Conservation (phyloP, 257 asterid species). For the Knoxia roxburghii region DNA sequence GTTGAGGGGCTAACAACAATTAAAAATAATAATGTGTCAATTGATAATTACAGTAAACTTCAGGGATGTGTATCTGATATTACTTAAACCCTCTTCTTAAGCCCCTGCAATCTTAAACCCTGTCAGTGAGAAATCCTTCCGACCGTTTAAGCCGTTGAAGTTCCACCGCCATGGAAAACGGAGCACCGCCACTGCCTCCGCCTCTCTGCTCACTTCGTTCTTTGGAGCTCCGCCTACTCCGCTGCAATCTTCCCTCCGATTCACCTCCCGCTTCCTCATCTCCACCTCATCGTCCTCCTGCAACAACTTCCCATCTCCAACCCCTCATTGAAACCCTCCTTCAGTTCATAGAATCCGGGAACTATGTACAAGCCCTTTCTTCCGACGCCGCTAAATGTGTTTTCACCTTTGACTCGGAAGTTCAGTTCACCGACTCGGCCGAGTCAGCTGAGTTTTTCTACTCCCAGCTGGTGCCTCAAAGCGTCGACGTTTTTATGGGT, state of each 20-base stretch:
- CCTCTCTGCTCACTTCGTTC: constrained; percentile 29
- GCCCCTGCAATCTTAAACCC: no score
- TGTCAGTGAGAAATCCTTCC: background rate
- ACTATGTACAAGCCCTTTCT: constrained; percentile 49
- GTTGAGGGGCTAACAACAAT: background rate
- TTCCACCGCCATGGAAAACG: constrained; percentile 13
- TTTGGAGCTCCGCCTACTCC: constrained; percentile 89
- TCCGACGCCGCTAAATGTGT: constrained; percentile 43
- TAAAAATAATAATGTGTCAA: background rate
- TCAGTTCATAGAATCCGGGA: constrained; percentile 61
- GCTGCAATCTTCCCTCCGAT: constrained; percentile 58
- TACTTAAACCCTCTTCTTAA: background rate
- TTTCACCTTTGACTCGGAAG: constrained; percentile 31
- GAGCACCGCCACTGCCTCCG: constrained; percentile 2
- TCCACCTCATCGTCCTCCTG: constrained; percentile 19
- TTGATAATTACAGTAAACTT: no score
- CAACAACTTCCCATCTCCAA: constrained; percentile 21
- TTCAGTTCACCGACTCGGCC: constrained; percentile 20
- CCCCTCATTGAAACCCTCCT: constrained; percentile 41
- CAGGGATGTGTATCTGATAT: background rate
- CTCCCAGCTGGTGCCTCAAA: constrained; percentile 46
- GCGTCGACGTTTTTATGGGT: constrained; percentile 41
- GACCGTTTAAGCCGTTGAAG: constrained; percentile 12
- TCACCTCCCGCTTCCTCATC: constrained; percentile 21
- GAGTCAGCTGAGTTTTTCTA: constrained; percentile 63